Base-by-base conservation (phyloP, 2,329 filamentous ascomycete species). In the Ustilaginoidea virens region DNA sequence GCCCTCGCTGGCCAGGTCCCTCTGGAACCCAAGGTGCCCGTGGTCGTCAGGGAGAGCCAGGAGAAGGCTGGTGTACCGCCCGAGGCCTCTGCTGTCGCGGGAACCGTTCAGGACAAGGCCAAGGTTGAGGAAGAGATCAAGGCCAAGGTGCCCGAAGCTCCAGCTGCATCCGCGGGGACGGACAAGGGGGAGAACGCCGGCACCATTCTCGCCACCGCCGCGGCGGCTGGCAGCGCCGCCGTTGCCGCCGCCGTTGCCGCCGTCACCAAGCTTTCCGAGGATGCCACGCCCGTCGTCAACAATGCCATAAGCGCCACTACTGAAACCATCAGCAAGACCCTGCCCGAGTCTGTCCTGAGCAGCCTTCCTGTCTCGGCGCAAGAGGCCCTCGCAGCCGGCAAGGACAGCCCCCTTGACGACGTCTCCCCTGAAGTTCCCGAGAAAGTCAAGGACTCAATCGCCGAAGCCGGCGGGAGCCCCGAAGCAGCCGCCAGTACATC, bases 61-160 rank as follows among this genome's bases (percentile, higher is more conserved):
- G 60, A 73, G 39, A 66, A 74, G 47, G 76, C 77, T 13, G 53
- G 68, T 30, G 59, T 63, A 24, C 56, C 61, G 5, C 69, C 77
- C n/a, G 79, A 82, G 47, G 77, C 80, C 8, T 74, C 74, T 39
- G 74, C 65, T 21, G 61, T 72, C 33, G 55, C 69, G 17, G 60
- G 66, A 23, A 76, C 78, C 43, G 75, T 85, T 6, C 51, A 63
- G 39, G 78, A 80, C 42, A 85, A 85, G 67, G 69, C 67, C 33
- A 61, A 65, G 33, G 63, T 83, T 4, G 79, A 85, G 57, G 58
- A 70, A 23, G 78, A 83, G 55, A 63, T 83, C 30, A 66, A 77
- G 50, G 58, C 63, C 8, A 77, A 74, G 53, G 69, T 83, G 8
- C 62, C 70, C 18, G 62, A 71, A 45, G 66, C 63, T 15, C 66